Conservation (phyloP, 192 early-diverging fungal species). For the Backusella tuberculispora region DNA sequence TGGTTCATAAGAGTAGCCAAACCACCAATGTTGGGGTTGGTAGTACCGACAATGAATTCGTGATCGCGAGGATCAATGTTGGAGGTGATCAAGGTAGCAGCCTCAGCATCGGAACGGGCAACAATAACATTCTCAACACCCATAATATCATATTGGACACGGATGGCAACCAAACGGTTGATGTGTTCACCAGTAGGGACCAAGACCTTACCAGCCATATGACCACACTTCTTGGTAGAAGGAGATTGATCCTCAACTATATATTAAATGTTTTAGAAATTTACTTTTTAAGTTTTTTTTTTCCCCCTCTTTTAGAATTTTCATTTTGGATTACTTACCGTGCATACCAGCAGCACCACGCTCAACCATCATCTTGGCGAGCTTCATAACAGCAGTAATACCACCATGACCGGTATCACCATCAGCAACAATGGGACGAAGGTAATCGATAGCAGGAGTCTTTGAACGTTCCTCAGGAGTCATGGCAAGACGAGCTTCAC, state of each 20-base stretch:
- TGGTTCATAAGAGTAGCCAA: constrained; percentile 78
- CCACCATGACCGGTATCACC: constrained; percentile 99
- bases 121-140: constrained; percentile 94
- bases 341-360: constrained; percentile 97
- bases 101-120: constrained; percentile 96
- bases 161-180: constrained; percentile 93
- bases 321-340: constrained; percentile 31
- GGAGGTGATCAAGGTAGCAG: constrained; percentile 94
- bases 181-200: constrained; percentile 98
- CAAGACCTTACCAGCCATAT: constrained; percentile 99
- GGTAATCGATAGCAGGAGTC: constrained; percentile 81
- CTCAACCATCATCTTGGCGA: constrained; percentile 98
- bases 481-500: constrained; percentile 83
- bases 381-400: constrained; percentile 97
- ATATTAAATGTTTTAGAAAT: constrained; percentile 9
- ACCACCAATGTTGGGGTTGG: constrained; percentile 75
- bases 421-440: constrained; percentile 97
- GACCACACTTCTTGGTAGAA: constrained; percentile 99
- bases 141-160: constrained; percentile 99
- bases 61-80: constrained; percentile 98
- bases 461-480: constrained; percentile 68
- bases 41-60: constrained; percentile 91
- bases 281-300: not conserved
- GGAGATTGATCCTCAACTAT: constrained; percentile 89
- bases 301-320: not conserved